Percentiles rank a stretch among this genome's conserved stretches.
These are phyloP conservation scores for Blastobotrys attinorum DNA, from an alignment of 805 yeast species.

Conservation along the genomic window DNA sequence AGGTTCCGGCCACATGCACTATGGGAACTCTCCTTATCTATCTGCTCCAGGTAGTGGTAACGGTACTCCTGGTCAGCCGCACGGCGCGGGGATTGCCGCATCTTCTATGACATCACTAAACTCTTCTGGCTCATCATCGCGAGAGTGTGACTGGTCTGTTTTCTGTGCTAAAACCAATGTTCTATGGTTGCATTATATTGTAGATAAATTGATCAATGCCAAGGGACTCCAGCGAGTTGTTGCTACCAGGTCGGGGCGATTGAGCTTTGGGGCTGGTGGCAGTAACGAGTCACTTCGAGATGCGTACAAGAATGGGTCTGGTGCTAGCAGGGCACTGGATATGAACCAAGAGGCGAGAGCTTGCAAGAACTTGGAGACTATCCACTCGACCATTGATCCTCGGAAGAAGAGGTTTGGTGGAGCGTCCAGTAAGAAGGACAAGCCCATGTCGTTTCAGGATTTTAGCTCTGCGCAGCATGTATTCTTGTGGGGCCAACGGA, in stretches of 20 bases:
- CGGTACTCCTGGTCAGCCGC: no score
- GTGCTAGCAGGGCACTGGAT: background rate
- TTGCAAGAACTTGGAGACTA: conserved; percentile 14
- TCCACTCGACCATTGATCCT: conserved; percentile 21
- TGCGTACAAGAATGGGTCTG: conserved; percentile 11
- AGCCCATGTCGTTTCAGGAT: conserved; percentile 19
- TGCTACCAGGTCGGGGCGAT: conserved; percentile 17
- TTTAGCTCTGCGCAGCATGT: conserved; percentile 19
- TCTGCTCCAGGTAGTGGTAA: no score
- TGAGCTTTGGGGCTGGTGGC: conserved; percentile 16
- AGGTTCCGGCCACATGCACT: background rate
- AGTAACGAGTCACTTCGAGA: conserved; percentile 16
- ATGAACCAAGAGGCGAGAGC: conserved; percentile 17
- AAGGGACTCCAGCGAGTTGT: conserved; percentile 28
- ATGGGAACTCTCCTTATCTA: background rate
- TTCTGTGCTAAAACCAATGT: conserved; percentile 46
- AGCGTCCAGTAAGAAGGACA: background rate
- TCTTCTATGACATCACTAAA: background rate
- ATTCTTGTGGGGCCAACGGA: conserved; percentile 19
- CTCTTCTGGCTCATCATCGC: background rate
- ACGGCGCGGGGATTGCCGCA: background rate
- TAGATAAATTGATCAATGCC: conserved; percentile 39
- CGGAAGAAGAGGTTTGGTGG: conserved; percentile 16
- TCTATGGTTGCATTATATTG: conserved; percentile 58
- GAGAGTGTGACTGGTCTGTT: conserved; percentile 36